These are phyloP conservation scores for Vaccinium macrocarpon DNA, from an alignment of 148 eudicot species.

Conservation along the genomic window DNA sequence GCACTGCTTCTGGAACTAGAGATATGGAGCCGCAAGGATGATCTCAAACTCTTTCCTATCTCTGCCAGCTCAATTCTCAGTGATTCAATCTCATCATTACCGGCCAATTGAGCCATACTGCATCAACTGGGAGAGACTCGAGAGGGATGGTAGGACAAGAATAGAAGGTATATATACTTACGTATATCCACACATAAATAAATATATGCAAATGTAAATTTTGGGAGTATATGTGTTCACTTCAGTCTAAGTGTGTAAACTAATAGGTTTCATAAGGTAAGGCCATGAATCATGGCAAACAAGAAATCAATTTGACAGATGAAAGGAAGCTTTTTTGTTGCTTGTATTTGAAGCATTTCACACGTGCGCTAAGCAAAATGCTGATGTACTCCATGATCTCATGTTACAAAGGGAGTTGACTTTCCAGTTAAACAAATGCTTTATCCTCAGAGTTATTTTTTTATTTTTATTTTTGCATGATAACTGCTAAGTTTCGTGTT, in stretches of 20 bases:
- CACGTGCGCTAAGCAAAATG: background rate
- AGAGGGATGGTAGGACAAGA: background rate
- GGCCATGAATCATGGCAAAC: conserved; percentile 16
- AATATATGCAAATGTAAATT: background rate
- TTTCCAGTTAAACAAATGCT: background rate
- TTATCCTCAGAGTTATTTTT: background rate
- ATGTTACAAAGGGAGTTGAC: background rate
- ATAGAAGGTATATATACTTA: background rate
- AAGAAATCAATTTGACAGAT: background rate
- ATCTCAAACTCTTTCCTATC: conserved; percentile 42
- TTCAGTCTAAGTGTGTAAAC: background rate
- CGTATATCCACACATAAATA: background rate
- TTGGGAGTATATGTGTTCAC: background rate
- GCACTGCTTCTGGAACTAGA: conserved; percentile 43
- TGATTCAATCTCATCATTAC: conserved; percentile 39
- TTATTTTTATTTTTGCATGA: background rate
- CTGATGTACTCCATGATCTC: background rate
- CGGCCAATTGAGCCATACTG: conserved; percentile 41
- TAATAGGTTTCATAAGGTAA: conserved; percentile 12
- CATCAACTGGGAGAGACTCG: conserved; percentile 4
- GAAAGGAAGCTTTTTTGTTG: too few relatives aligned
- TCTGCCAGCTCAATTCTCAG: conserved; percentile 42
- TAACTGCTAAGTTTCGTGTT: too few relatives aligned
- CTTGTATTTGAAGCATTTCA: background rate
- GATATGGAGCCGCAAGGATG: conserved; percentile 31